A percentile compares a stretch with the other conserved stretches of the same genome.
Evolutionary conservation across 1,139 yeast species (phyloP).

Genomic region (Wickerhamomyces sp.): DNA sequence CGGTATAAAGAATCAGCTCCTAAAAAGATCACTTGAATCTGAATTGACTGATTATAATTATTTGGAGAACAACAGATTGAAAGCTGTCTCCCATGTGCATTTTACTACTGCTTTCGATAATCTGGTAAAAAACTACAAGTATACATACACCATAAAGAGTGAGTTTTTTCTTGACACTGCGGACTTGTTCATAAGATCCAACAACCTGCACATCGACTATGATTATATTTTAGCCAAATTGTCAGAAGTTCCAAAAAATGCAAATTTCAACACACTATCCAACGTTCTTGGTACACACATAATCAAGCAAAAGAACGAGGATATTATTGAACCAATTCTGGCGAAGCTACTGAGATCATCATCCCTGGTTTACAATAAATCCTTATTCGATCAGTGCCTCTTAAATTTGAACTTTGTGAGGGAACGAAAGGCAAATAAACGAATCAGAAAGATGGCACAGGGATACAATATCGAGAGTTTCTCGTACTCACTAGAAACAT

Average conservation of each 20-base stretch:
- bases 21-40: background rate
- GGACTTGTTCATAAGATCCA: conserved; percentile 5
- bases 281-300: conserved; percentile 9
- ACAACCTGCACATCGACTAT: conserved; percentile 3
- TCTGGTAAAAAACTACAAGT: background rate
- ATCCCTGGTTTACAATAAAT: conserved; percentile 7
- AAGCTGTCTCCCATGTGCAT: background rate
- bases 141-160: background rate
- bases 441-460: conserved; percentile 7
- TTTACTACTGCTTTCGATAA: conserved; percentile 1
- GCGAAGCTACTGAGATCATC: conserved; percentile 6
- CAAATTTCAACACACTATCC: conserved; percentile 11
- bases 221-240: conserved; percentile 3
- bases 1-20: background rate
- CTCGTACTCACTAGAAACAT: conserved; percentile 6
- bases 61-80: background rate
- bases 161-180: conserved; percentile 8
- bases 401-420: conserved; percentile 8
- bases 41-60: background rate
- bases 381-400: conserved; percentile 10
- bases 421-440: conserved; percentile 3
- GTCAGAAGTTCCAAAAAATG: conserved; percentile 8
- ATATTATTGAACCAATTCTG: conserved; percentile 5
- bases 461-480: conserved; percentile 1
- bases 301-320: conserved; percentile 3